Evolutionary conservation across 169 alveolate genomes (phyloP), one percentile per base, ranked within the genome.

Genomic region (Theileria annulata): DNA sequence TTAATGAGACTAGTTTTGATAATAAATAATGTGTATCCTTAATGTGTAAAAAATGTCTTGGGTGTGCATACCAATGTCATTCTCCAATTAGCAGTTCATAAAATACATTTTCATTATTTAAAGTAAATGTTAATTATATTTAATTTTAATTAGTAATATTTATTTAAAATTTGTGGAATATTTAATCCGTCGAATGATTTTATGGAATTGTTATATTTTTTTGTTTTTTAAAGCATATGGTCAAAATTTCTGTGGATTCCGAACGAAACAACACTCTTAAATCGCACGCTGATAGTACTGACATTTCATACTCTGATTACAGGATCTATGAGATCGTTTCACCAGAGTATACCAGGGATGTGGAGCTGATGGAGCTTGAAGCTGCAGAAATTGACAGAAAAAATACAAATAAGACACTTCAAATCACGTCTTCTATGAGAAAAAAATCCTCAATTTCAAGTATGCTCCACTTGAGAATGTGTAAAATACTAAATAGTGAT

Each of bases 331-430:
- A 83, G 56, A 47, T 83, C 5, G 54, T 83, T 13, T 70, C 77
- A 25, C 66, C 62, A 75, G 56, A 76, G 63, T 83, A 30, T 66
- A 83, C 80, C 28, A 71, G 86, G 30, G 86, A 56, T 21, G 51
- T 83, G 13, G 90, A 83, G 63, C 72, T 83, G 17, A 25, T 76
- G 75, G 71, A 76, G 49, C 75, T 83, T 48, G 70, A 49, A 35
- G 90, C 86, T n/a, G 70, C 77, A 0, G 90, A 83, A 70, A 76
- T 83, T 35, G 82, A 76, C 64, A 19, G 77, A 5, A 37, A 68
- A n/a, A 59, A 83, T 47, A 76, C 86, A 5, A 70, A 75, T 37
- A 13, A 37, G 5, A 80, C 86, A n/a, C 71, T 83, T 15, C 56
- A 76, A 58, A 60, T 83, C 13, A 83, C 90, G 3, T 71, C 70